Base-by-base conservation (phyloP, 1,284 basidiomycete species). In the Cutaneotrichosporon daszewskae region DNA sequence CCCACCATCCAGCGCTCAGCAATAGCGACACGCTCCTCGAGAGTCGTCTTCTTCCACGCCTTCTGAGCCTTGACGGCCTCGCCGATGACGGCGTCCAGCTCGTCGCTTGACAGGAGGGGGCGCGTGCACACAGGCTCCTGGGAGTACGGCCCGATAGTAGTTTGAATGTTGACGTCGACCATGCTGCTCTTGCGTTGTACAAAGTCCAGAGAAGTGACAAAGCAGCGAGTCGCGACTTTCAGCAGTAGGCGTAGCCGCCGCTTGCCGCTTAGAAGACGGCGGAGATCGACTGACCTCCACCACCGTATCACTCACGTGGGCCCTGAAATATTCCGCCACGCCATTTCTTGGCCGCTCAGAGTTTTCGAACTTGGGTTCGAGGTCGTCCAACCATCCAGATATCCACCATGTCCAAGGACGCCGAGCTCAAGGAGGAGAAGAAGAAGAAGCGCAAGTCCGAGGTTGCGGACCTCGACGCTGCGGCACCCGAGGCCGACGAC, bases 11-110 rank as follows among this genome's bases (percentile, higher is more conserved):
- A 94, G 58, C 78, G 82, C 45, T 75, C 68, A 6, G 85, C 85
- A 34, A 89, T 81, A 25, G 74, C 76, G 36, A 91, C 79, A 20
- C 88, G 77, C 36, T 89, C 79, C 35, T 79, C 70, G 14, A 95
- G 68, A 0, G 85, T 71, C 2, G 81, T 76, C 51, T 77, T 77
- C 40, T 73, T 75, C 90, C 89, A 94, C 27, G 69, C 58, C 60
- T 79, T 82, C 70, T 90, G 85, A 0, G 85, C 85, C 4, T 72
- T 71, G 29, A 77, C 76, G 4, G 84, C 78, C 20, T 74, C 69
- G 11, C 72, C 58, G 50, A 94, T 79, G 39, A 74, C 71, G 12
- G 44, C 59, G 58, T 86, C 79, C 36, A 94, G 76, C 58, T 86
- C 57, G 7, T 54, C 43, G 22, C 53, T 55, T 9, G 66, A 57